Base-by-base conservation (phyloP, 129 eudicot genomes). In the Lactuca saligna region DNA sequence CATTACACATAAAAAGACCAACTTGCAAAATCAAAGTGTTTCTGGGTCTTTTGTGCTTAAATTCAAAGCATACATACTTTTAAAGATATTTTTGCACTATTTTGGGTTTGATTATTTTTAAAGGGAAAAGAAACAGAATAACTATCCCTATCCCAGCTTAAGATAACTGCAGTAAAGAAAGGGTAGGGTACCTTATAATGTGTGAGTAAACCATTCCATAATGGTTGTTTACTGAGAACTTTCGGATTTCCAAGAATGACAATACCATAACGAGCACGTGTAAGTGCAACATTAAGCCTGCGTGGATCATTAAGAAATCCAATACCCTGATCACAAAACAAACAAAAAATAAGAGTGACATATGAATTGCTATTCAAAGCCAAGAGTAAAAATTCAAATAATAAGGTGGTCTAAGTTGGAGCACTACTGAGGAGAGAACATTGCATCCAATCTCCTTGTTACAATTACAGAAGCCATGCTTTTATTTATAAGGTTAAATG, bases 291-390 rank as follows among this genome's bases (percentile, higher is more conserved):
- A 82, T 91, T 91, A 34, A 91, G 91, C 88, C 98, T 87, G 15
- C 96, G 94, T 38, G 98, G 96, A 81, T 91, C 98, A 79, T 91
- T 91, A 17, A 91, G 91, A 75, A 91, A 91, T 73, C 98, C 98
- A 71, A 91, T 91, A 33, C 98, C 98, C 95, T 91, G 51, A 11
- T n/a, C n/a, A 46, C 51, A 11, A 46, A 44, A 44, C 2, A 35
- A 59, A 55, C 66, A 51, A 63, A 44, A 63, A 55, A 54, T 17
- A 65, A 59, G 42, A 25, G 29, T 25, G 29, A 25, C 13, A 44
- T 44, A 10, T 44, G 14, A 10, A 44, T 44, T 44, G 13, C 50
- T 42, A 44, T 2, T 8, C 3, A 8, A 8, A 44, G 10, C 14
- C 38, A 35, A 35, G 6, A 35, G 6, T 12, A 58, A 32, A 15